Evolutionary conservation across 164 flowering plant genomes (phyloP), one percentile per base, ranked within the genome.

Genomic region (Euptelea pleiosperma): DNA sequence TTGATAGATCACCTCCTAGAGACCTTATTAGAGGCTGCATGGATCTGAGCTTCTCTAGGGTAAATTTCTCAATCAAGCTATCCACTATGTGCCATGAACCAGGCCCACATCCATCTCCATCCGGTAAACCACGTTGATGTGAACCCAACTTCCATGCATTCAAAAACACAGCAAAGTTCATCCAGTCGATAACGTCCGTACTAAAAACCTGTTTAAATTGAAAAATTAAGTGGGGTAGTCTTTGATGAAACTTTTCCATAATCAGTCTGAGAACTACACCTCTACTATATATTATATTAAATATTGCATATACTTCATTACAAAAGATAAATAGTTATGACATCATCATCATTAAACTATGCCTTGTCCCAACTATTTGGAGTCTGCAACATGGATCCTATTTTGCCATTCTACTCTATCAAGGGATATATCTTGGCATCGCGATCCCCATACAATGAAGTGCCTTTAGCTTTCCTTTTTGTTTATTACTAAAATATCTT

Each of bases 121-220:
- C 61, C 19, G 65, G 52, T 22, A 37, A 61, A 10, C 22, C 60
- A n/a, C 63, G 45, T 63, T 82, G 79, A 50, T 67, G 79, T 45
- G 77, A 68, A 52, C 56, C 68, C 63, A 85, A 56, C 65, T 70
- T 82, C 91, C 89, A 87, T 0, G 93, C 91, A 75, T 87, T 87
- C 40, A 69, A 45, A 64, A 92, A 84, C 25, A 92, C 85, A n/a
- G 86, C 81, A 54, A 89, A 89, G 63, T 75, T 87, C 69, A 86
- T 67, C 96, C 87, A 89, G 65, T 86, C 90, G 26, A 89, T 53
- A 46, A 74, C 40, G 58, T 82, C 68, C 1, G 69, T 64, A 52
- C 63, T 69, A 54, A 73, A 62, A 26, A 54, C 85, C 98, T 92
- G 86, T 68, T 22, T 19, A 18, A 44, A 40, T 24, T 19, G 16